Percentiles rank a stretch among this genome's conserved stretches.
These are phyloP conservation scores for Beta lomatogona DNA, from an alignment of 179 eudicot genomes.

Conservation along the genomic window DNA sequence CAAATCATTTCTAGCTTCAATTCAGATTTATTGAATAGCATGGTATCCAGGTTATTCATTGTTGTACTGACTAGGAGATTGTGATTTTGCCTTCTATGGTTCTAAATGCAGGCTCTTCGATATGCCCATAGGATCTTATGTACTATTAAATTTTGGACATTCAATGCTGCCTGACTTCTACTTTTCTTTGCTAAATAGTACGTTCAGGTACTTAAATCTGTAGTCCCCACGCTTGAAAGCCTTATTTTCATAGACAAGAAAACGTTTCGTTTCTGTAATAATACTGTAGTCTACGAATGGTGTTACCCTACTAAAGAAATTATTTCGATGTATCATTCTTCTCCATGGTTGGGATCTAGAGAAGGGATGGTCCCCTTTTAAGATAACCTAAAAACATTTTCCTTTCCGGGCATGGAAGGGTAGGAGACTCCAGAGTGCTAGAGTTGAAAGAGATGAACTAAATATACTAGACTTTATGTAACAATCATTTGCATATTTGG, in stretches of 20 bases:
- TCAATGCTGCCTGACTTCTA: constrained; percentile 15
- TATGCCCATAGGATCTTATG: constrained; percentile 5
- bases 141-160: constrained; percentile 11
- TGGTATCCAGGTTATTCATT: constrained; percentile 6
- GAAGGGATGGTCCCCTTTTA: constrained; percentile 15
- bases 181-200: constrained; percentile 6
- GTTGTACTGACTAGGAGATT: neutral
- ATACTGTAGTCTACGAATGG: constrained; percentile 25
- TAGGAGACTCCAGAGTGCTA: neutral
- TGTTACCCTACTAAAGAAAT: constrained; percentile 8
- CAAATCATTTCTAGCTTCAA: constrained; percentile 4
- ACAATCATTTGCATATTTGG: neutral
- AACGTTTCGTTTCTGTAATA: neutral
- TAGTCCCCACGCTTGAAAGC: constrained; percentile 22
- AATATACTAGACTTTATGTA: constrained; percentile 2
- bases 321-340: constrained; percentile 2
- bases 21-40: constrained; percentile 13
- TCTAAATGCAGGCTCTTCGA: constrained; percentile 25
- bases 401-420: constrained; percentile 19
- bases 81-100: constrained; percentile 26
- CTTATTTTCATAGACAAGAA: neutral
- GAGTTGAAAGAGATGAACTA: neutral
- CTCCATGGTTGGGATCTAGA: neutral
- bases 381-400: neutral
- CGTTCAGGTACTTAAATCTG: constrained; percentile 28